Percentiles rank a stretch among this genome's conserved stretches.
These are phyloP conservation scores for Epichloe glyceriae DNA, from an alignment of 2,329 filamentous ascomycete species.

Conservation along the genomic window DNA sequence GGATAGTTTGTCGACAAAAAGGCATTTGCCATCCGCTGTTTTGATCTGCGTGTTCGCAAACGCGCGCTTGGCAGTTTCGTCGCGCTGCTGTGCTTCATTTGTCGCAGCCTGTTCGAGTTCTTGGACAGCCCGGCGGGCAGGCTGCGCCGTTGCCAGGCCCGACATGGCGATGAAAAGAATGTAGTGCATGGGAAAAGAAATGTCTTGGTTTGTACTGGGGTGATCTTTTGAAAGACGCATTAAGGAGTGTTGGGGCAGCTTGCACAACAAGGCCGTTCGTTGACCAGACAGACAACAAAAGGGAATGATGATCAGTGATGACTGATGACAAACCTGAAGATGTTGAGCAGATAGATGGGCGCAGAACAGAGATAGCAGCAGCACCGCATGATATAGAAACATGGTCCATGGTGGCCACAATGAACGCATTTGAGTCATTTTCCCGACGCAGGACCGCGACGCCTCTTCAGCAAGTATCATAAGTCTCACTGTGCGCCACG, in stretches of 20 bases:
- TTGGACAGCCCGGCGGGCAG: conserved; percentile 15
- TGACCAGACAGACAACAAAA: neutral
- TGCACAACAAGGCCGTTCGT: neutral
- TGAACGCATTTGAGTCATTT: no score
- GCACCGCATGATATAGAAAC: neutral
- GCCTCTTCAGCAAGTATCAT: neutral
- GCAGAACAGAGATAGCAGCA: no score
- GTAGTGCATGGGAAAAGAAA: neutral
- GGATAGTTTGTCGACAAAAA: conserved; percentile 32
- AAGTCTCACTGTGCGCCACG: neutral
- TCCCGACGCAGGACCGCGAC: no score
- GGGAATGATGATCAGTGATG: neutral
- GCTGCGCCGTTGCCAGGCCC: neutral
- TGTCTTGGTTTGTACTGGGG: neutral
- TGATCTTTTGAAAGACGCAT: neutral
- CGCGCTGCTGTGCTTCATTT: conserved; percentile 31
- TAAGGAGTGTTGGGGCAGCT: neutral
- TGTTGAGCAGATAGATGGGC: no score
- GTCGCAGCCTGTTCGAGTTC: conserved; percentile 29
- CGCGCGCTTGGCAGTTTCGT: conserved; percentile 29
- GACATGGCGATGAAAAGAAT: neutral
- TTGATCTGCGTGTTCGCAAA: conserved; percentile 32
- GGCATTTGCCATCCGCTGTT: conserved; percentile 30
- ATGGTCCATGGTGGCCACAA: neutral
- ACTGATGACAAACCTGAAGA: no score